Evolutionary conservation across 2,329 filamentous ascomycete genomes (phyloP).

Genomic region (Botrytis tulipae): DNA sequence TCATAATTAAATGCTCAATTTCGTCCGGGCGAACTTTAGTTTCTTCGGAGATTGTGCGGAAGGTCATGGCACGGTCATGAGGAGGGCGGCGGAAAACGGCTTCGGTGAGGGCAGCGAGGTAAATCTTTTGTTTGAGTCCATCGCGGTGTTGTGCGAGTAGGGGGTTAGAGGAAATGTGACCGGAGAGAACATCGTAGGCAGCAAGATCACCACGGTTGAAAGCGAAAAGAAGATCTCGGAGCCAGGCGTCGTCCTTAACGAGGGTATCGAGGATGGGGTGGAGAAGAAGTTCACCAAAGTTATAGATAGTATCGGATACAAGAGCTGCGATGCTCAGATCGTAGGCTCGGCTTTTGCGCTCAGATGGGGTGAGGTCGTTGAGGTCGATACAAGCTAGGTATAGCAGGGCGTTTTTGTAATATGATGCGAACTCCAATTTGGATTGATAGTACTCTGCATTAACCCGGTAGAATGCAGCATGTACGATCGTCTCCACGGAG

Average conservation of each 20-base stretch:
- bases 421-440: constrained; percentile 89
- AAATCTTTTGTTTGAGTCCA: constrained; percentile 96
- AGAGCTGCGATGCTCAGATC: constrained; percentile 90
- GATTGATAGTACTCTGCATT: constrained; percentile 93
- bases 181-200: constrained; percentile 79
- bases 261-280: constrained; percentile 93
- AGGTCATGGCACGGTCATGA: constrained; percentile 92
- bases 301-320: constrained; percentile 95
- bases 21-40: constrained; percentile 88
- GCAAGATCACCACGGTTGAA: constrained; percentile 94
- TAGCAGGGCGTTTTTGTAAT: constrained; percentile 95
- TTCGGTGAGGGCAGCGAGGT: constrained; percentile 92
- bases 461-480: constrained; percentile 93
- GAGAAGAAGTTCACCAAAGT: constrained; percentile 97
- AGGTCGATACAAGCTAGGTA: constrained; percentile 96
- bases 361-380: constrained; percentile 66
- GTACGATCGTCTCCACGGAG: constrained; percentile 90
- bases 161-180: constrained; percentile 75
- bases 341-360: constrained; percentile 82
- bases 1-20: constrained; percentile 99
- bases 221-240: constrained; percentile 92
- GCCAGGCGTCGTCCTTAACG: constrained; percentile 76
- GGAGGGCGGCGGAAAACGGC: constrained; percentile 93
- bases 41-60: constrained; percentile 81
- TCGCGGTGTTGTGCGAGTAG: constrained; percentile 76